Base-by-base conservation (phyloP, 352 stramenopile genomes). In the Phytophthora europaea region DNA sequence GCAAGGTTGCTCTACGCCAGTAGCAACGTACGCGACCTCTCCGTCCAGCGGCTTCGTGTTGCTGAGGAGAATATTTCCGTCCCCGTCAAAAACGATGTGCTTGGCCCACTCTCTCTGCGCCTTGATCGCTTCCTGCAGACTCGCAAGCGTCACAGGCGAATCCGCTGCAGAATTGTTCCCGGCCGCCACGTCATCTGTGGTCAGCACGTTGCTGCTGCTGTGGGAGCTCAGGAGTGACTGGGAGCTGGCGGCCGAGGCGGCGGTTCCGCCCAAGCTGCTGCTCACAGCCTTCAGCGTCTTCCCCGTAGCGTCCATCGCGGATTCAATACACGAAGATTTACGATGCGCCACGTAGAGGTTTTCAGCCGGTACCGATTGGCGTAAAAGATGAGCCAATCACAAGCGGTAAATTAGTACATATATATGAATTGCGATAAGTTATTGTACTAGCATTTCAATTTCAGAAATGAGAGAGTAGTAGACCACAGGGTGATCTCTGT, bases 91-190 rank as follows among this genome's bases (percentile, higher is more conserved):
- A 4, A 80, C 76, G 22, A 95, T 61, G 47, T 83, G 73, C 48
- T 89, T 88, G 33, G 70, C 52, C 88, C 88, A 95, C 74, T 95
- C 88, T 26, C 83, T 90, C 22, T 91, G 84, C 57, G 73, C 61
- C 73, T 86, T 87, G 56, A 93, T 50, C 16, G 55, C 65, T 47
- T 93, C 85, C 45, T 90, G 73, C 33, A 95, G 65, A 13, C 65
- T 79, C 56, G 79, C 71, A 43, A 85, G 59, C 4, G 83, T 84
- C 61, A 92, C 80, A n/a, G 36, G 47, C 40, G 40, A 13, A 20
- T 48, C 40, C 40, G 40, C 6, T 22, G 40, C 40, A 43, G 36
- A 15, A 18, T 13, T 40, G 34, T 12, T 43, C 4, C 40, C 40
- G n/a, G 5, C 40, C 40, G 18, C 6, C 40, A 15, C 40, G 15